Evolutionary conservation across 257 asterid species (phyloP), one percentile per base, ranked within the genome.

Genomic region (Pogostemon cablin): DNA sequence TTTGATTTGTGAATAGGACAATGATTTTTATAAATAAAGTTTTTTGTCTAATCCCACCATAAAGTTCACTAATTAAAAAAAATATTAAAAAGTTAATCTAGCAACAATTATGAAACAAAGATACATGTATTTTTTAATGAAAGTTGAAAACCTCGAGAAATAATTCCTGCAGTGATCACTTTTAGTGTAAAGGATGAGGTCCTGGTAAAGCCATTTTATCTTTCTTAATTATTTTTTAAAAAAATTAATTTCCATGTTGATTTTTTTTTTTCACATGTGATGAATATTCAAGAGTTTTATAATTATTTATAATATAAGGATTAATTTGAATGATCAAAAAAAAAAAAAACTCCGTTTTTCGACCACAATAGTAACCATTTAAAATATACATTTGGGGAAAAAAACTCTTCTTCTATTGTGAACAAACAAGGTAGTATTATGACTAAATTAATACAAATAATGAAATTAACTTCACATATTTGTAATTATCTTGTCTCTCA

Each of bases 81-180:
- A 66, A 35, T 66, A 0, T 7, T 12, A 46, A 61, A 74, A 75
- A 67, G 67, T 58, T 50, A 44, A 62, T 42, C 34, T 69, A 39
- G 57, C 62, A 40, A 66, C 72, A 81, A 73, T 65, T 61, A 62
- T 74, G 56, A 20, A 55, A 25, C 75, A 57, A 63, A 56, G 9
- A 48, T 53, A 68, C 66, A 48, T 66, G 41, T 69, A 37, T 61
- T 17, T 43, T 65, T 44, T 62, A 52, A 65, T 66, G 40, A 71
- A 66, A 79, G 78, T 25, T 39, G 56, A 75, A 75, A 62, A 75
- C 80, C 72, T 67, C 68, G 72, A 75, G 78, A 79, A 75, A 71
- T 67, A 37, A 65, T 71, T 75, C 72, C 69, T 38, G 15, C 48
- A 64, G 72, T 42, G 2, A 59, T 43, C 52, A 77, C 48, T 60